Conservation (phyloP, 768 basidiomycete species). For the Rhodotorula babjevae region DNA sequence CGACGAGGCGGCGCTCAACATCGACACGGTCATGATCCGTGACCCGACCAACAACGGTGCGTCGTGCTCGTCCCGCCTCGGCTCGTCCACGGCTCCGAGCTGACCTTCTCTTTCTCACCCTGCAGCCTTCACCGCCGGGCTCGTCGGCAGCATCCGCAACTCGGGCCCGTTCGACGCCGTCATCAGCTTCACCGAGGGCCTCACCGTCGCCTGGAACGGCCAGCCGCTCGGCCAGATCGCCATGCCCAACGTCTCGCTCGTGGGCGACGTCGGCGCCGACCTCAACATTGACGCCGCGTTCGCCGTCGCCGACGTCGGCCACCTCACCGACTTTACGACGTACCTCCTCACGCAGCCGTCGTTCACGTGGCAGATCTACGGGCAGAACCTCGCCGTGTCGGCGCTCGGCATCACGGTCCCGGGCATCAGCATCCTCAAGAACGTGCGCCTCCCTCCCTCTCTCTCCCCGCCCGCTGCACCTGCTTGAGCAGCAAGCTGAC, state of each 20-base stretch:
- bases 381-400: constrained; percentile 60
- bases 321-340: constrained; percentile 55
- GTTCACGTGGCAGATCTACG: constrained; percentile 67
- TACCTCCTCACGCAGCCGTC: constrained; percentile 59
- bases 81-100: too few relatives aligned
- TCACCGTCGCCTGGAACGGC: constrained; percentile 61
- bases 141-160: constrained; percentile 63
- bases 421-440: constrained; percentile 56
- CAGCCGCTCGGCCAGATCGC: constrained; percentile 58
- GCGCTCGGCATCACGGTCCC: constrained; percentile 53
- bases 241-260: constrained; percentile 53
- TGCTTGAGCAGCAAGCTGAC: background rate
- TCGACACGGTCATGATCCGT: constrained; percentile 61
- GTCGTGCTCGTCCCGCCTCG: background rate
- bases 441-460: constrained; percentile 7
- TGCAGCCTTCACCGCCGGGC: constrained; percentile 55
- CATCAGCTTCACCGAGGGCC: constrained; percentile 62
- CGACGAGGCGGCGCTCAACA: constrained; percentile 56
- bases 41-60: constrained; percentile 47
- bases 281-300: constrained; percentile 59
- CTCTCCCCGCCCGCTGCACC: too few relatives aligned
- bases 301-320: constrained; percentile 57
- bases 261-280: constrained; percentile 59
- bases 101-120: background rate
- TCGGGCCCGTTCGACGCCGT: constrained; percentile 69